Conservation (phyloP, 352 stramenopile species). For the Globisporangium nunn region DNA sequence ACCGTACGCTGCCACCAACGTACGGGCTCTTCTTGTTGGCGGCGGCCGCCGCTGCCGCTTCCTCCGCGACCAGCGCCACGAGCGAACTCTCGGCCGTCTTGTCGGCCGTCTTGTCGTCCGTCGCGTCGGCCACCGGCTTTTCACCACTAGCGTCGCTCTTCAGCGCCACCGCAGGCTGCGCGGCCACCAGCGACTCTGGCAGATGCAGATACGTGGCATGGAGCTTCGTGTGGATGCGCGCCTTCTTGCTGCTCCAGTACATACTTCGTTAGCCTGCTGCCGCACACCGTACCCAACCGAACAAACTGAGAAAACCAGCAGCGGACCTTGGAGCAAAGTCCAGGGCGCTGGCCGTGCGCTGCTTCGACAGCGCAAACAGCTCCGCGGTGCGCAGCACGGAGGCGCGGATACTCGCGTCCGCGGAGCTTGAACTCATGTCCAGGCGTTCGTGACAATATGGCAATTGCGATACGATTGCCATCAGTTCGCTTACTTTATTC, state of each 20-base stretch:
- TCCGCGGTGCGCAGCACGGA: slow-evolving; percentile 64
- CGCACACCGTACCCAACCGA: too few species aligned
- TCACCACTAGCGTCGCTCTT: slow-evolving; percentile 2
- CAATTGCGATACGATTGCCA: too few species aligned
- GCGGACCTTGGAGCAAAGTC: slow-evolving; percentile 58
- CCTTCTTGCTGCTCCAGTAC: slow-evolving; percentile 51
- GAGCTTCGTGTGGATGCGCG: slow-evolving; percentile 61
- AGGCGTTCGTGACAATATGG: too few species aligned
- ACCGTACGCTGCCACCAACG: slow-evolving; percentile 3
- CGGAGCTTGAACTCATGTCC: not conserved
- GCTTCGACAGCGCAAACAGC: slow-evolving; percentile 69
- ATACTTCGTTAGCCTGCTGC: not conserved
- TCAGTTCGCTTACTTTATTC: too few species aligned
- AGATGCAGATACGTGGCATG: slow-evolving; percentile 49
- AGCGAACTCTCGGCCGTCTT: slow-evolving; percentile 19
- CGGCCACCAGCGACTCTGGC: slow-evolving; percentile 43
- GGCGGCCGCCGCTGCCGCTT: slow-evolving; percentile 31
- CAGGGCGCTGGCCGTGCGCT: slow-evolving; percentile 24
- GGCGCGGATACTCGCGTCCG: slow-evolving; percentile 40
- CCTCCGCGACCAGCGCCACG: slow-evolving; percentile 50
- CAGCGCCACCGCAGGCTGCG: slow-evolving; percentile 8
- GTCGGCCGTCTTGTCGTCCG: not conserved
- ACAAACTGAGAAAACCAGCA: not conserved
- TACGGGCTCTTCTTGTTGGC: slow-evolving; percentile 43
- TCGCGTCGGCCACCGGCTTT: not conserved